Conservation (phyloP, 345 rosid genomes). For the Camelina neglecta region DNA sequence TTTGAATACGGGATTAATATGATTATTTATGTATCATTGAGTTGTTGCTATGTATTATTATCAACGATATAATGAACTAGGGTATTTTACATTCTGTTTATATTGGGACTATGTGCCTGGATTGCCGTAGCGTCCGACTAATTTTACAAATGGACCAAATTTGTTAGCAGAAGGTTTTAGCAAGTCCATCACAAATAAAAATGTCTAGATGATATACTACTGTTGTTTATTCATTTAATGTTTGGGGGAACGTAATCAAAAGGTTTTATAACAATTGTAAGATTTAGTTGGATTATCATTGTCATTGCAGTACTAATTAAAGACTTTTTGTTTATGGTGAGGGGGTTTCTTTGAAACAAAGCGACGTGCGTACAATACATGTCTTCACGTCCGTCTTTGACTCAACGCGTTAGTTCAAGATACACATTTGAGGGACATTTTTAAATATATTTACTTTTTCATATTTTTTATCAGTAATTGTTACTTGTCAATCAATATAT, state of each 20-base stretch:
- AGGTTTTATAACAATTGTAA: background rate
- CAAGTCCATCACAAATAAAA: no score
- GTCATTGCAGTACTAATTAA: background rate
- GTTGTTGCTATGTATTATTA: background rate
- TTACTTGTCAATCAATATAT: no score
- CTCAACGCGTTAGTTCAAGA: constrained; percentile 33
- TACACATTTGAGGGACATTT: background rate
- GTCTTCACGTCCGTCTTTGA: constrained; percentile 26
- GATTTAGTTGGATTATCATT: constrained; percentile 37
- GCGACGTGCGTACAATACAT: constrained; percentile 42
- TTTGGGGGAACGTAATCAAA: constrained; percentile 5
- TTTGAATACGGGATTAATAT: background rate
- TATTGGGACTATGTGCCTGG: no score
- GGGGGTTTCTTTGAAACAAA: constrained; percentile 38
- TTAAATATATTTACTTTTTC: no score
- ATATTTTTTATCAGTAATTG: no score
- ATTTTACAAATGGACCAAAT: no score
- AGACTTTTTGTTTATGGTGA: constrained; percentile 15
- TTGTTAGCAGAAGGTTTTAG: no score
- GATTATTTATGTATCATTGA: background rate
- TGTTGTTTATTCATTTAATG: background rate
- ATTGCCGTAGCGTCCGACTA: no score
- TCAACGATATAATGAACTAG: background rate
- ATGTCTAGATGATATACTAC: no score
- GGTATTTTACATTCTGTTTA: background rate